Base-by-base conservation (phyloP, 306 rosid species). In the Senna tora region DNA sequence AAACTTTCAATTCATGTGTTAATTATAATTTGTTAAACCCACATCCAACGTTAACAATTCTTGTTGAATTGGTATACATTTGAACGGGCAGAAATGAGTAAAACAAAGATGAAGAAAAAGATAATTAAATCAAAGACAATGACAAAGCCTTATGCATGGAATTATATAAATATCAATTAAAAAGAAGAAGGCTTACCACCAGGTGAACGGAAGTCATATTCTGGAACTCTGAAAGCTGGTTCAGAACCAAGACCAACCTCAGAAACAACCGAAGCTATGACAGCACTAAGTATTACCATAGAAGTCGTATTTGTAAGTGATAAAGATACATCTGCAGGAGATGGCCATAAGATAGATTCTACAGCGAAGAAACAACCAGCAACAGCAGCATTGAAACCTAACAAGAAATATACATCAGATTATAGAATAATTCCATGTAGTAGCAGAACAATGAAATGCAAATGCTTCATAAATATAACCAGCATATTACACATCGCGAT, bases 311-410 rank as follows among this genome's bases (percentile, higher is more conserved):
- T 89, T 74, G 90, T 79, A 56, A 91, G 94, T 3, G 90, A 84
- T 51, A 82, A 55, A 10, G 94, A 86, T 21, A 88, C 85, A 76
- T 91, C 82, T 2, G 83, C 34, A 61, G 90, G 78, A 45, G 97
- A 87, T 20, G 98, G 96, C 98, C 98, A 93, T 74, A 91, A 80
- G 57, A 93, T 94, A 8, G 89, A 87, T 79, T 91, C 97, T 10
- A 91, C 86, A 3, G 98, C 91, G 2, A 94, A 91, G 74, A 89
- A 94, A 82, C 97, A 94, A 65, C 97, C 98, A 39, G 98, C 91
- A 69, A 94, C 88, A 57, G 97, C 97, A 78, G 97, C 92, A 87
- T 91, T 91, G 81, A 94, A 91, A 82, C 98, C 96, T 89, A 80
- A 11, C 7, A 73, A 74, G 57, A 58, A 78, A n/a, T 13, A 69